These are phyloP conservation scores for Blumeria graminis DNA, from an alignment of 2,329 filamentous ascomycete species.

Conservation along the genomic window DNA sequence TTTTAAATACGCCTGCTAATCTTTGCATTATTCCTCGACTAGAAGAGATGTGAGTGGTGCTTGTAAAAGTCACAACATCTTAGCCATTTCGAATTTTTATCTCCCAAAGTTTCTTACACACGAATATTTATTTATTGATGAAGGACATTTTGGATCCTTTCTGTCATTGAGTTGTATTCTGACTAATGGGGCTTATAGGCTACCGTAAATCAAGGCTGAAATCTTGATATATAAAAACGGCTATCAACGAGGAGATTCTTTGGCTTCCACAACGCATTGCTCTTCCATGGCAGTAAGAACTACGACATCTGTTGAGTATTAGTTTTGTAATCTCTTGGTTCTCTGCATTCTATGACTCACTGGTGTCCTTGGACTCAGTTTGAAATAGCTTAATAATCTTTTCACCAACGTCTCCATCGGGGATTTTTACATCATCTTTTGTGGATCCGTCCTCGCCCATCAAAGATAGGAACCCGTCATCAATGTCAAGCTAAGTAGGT, in stretches of 20 bases:
- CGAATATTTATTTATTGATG: too few species aligned
- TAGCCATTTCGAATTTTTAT: too few species aligned
- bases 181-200: too few species aligned
- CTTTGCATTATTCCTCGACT: too few species aligned
- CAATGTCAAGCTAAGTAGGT: slow-evolving; percentile 56
- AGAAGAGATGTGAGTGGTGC: too few species aligned
- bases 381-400: slow-evolving; percentile 65
- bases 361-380: slow-evolving; percentile 73
- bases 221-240: slow-evolving; percentile 9
- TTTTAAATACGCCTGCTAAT: too few species aligned
- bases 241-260: slow-evolving; percentile 48
- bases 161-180: not conserved
- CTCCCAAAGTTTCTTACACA: too few species aligned
- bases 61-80: too few species aligned
- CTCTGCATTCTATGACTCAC: slow-evolving; percentile 30
- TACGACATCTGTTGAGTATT: slow-evolving; percentile 44
- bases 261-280: slow-evolving; percentile 75
- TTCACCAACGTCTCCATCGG: slow-evolving; percentile 69
- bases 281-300: slow-evolving; percentile 93
- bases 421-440: slow-evolving; percentile 90
- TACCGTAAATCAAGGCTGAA: slow-evolving; percentile 9
- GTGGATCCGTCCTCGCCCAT: slow-evolving; percentile 66
- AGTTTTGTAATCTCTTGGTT: not conserved
- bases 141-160: too few species aligned
- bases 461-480: slow-evolving; percentile 85